Evolutionary conservation across 2,329 filamentous ascomycete species (phyloP), one percentile per base, ranked within the genome.

Genomic region (Colletotrichum somersetense): DNA sequence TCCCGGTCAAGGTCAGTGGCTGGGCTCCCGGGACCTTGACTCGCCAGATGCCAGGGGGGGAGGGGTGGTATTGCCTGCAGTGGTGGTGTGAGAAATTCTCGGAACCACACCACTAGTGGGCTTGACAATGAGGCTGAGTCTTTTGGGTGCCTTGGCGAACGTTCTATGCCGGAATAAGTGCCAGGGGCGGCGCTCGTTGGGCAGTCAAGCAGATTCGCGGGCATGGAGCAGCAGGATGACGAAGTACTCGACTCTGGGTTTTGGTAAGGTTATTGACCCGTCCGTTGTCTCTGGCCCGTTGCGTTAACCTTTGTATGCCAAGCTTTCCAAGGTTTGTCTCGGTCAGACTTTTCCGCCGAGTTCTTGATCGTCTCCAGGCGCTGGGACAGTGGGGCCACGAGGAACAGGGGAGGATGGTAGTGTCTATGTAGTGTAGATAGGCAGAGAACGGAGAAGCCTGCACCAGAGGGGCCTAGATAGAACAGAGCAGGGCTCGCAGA

Each of bases 291-390:
- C 66, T 53, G 44, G 50, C 58, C 48, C 58, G 56, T 63, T 42
- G 42, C 35, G 46, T 61, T 65, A 62, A 70, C 70, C 66, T 64
- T 59, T n/a, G 20, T 62, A 40, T 67, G 62, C 71, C 67, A 73
- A 73, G 67, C 67, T 71, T 71, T 67, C 8, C 62, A 48, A 62
- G 62, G 58, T 62, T 63, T 63, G 67, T 73, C 62, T 73, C 62
- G 57, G 57, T 61, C 66, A 61, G 59, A 65, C 38, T 66, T 58
- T 73, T 61, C 42, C 55, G 61, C 67, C 67, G 50, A 73, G 23
- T 63, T 58, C 66, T 71, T 71, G 52, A 66, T 71, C 50, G 62
- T 62, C 57, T 67, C 56, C 50, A 52, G 58, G 44, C 42, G 26
- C 26, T 57, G 71, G 50, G 35, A 58, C 50, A 50, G 50, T 38